Percentiles rank a stretch among this genome's conserved stretches.
Evolutionary conservation across 768 basidiomycete species (phyloP).

Genomic region (Thelephora aurantiotincta): DNA sequence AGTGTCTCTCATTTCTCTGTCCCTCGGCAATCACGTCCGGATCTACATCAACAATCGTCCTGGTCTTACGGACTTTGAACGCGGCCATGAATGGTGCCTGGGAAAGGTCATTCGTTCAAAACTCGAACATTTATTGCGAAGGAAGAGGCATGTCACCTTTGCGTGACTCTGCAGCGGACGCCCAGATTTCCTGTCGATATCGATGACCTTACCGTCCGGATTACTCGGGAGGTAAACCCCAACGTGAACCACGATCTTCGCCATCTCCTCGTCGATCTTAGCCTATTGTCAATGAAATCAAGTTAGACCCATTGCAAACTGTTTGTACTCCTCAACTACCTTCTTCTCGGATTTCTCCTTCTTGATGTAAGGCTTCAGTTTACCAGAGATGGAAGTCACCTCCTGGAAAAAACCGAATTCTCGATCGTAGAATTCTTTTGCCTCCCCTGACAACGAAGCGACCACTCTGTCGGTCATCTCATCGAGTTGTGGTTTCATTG

Average conservation of each 20-base stretch:
- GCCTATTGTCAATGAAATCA: constrained; percentile 39
- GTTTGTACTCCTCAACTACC: constrained; percentile 23
- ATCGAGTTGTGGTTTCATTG: constrained; percentile 95
- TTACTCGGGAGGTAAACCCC: constrained; percentile 97
- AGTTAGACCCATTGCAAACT: constrained; percentile 3
- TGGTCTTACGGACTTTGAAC: constrained; percentile 92
- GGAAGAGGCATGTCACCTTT: constrained; percentile 40
- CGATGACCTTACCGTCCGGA: constrained; percentile 92
- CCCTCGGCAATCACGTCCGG: constrained; percentile 59
- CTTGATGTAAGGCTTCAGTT: constrained; percentile 93
- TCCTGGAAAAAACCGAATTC: constrained; percentile 95
- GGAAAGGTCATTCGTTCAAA: constrained; percentile 3
- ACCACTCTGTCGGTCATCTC: constrained; percentile 71
- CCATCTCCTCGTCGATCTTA: constrained; percentile 99
- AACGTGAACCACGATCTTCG: constrained; percentile 82
- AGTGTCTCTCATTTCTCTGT: constrained; percentile 38
- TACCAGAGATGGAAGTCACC: constrained; percentile 96
- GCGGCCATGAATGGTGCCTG: constrained; percentile 99
- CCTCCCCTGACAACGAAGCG: constrained; percentile 74
- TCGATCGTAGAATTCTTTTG: constrained; percentile 79
- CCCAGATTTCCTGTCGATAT: constrained; percentile 93
- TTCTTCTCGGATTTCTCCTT: constrained; percentile 95
- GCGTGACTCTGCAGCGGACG: constrained; percentile 95
- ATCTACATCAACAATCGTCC: constrained; percentile 48
- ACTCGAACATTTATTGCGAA: constrained; percentile 3